Percentiles rank a stretch among this genome's conserved stretches.
phyloP scores from a whole-genome alignment of 352 stramenopile genomes.

The Thalassiosira mediterranea region DNA sequence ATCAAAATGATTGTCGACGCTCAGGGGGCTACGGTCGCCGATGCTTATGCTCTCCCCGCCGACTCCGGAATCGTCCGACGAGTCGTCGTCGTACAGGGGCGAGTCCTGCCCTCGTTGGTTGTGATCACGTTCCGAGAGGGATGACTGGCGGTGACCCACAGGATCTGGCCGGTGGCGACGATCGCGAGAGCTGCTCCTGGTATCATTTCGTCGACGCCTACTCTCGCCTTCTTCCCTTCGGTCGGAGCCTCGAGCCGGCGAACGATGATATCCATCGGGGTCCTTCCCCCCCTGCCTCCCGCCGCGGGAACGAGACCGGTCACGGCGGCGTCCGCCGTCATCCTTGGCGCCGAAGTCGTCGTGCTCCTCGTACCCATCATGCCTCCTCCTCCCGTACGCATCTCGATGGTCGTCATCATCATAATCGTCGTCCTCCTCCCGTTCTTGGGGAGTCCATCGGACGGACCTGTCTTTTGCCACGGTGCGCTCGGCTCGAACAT shows the following conservation, averaged over 20 bases:
- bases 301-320: not conserved
- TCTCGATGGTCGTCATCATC: not conserved
- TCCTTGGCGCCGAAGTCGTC: slow-evolving; percentile 7
- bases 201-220: no score
- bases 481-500: not conserved
- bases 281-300: not conserved
- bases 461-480: not conserved
- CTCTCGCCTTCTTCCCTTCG: no score
- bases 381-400: not conserved
- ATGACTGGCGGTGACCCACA: no score
- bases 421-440: not conserved
- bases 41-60: slow-evolving; percentile 19
- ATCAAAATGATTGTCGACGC: slow-evolving; percentile 28
- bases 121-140: no score
- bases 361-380: slow-evolving; percentile 16
- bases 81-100: slow-evolving; percentile 17
- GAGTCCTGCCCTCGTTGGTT: no score
- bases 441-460: slow-evolving; percentile 24
- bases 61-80: slow-evolving; percentile 15
- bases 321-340: not conserved
- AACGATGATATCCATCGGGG: no score
- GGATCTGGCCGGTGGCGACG: no score
- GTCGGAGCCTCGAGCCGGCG: no score
- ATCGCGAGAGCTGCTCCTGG: no score
- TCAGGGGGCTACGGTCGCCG: slow-evolving; percentile 13